A percentile compares a stretch with the other conserved stretches of the same genome.
Evolutionary conservation across 768 basidiomycete species (phyloP).

Genomic region (Podaxis sp.): DNA sequence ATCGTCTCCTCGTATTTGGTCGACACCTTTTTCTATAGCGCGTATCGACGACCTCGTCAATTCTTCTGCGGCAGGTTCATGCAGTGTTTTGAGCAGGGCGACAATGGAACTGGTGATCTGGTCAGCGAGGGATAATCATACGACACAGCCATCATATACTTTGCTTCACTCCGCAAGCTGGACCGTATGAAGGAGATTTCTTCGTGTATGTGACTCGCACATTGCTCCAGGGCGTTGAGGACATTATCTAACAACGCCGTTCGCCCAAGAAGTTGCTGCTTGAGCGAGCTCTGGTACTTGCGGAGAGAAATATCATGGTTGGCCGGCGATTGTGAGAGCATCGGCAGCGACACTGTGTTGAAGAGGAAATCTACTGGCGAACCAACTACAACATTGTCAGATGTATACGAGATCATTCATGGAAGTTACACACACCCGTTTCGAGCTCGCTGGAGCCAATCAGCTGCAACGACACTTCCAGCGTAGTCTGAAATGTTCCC

Average conservation of each 20-base stretch:
- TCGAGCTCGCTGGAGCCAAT: slow-evolving; percentile 1
- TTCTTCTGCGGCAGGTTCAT: slow-evolving; percentile 47
- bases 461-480: slow-evolving; percentile 34
- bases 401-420: not conserved
- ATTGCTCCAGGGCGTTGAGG: slow-evolving; percentile 53
- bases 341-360: slow-evolving; percentile 43
- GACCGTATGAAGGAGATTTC: slow-evolving; percentile 50
- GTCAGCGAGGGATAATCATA: slow-evolving; percentile 3
- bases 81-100: slow-evolving; percentile 36
- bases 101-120: slow-evolving; percentile 33
- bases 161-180: slow-evolving; percentile 34
- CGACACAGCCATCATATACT: slow-evolving; percentile 29
- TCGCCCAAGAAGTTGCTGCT: slow-evolving; percentile 60
- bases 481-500: slow-evolving; percentile 37
- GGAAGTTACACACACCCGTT: not conserved
- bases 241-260: slow-evolving; percentile 58
- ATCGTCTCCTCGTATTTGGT: slow-evolving; percentile 23
- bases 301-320: slow-evolving; percentile 39
- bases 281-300: slow-evolving; percentile 57
- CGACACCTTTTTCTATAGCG: slow-evolving; percentile 33
- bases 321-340: slow-evolving; percentile 35
- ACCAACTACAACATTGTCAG: slow-evolving; percentile 31
- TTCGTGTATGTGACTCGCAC: slow-evolving; percentile 50
- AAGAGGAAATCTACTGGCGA: slow-evolving; percentile 57
- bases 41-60: slow-evolving; percentile 38